phyloP scores from a whole-genome alignment of 2,329 filamentous ascomycete genomes.

The Alternaria ethzedia region DNA sequence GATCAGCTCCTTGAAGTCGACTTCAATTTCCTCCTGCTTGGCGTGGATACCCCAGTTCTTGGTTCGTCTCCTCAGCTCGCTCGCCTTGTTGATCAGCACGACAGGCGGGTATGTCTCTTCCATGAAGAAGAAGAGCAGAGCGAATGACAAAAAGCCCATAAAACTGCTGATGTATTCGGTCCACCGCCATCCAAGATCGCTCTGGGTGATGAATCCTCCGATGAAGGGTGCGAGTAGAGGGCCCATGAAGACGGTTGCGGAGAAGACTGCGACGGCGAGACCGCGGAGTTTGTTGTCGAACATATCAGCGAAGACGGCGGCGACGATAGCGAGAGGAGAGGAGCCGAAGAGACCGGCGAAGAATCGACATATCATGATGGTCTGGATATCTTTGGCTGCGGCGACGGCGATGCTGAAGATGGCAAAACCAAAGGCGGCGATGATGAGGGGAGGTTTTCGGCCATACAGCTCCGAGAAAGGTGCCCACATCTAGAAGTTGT shows the following conservation, averaged over 20 bases:
- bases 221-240: constrained; percentile 62
- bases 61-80: constrained; percentile 61
- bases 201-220: constrained; percentile 60
- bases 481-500: constrained; percentile 48
- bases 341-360: constrained; percentile 62
- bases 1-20: constrained; percentile 58
- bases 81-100: constrained; percentile 63
- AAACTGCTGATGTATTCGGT: constrained; percentile 61
- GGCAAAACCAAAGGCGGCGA: constrained; percentile 58
- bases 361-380: constrained; percentile 60
- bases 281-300: constrained; percentile 56
- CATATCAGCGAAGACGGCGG: constrained; percentile 64
- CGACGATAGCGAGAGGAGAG: constrained; percentile 59
- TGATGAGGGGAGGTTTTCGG: constrained; percentile 56
- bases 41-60: constrained; percentile 68
- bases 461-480: constrained; percentile 61
- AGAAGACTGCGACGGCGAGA: constrained; percentile 58
- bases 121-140: constrained; percentile 60
- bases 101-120: constrained; percentile 65
- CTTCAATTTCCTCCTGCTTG: constrained; percentile 62
- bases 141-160: constrained; percentile 61
- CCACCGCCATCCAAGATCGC: constrained; percentile 61
- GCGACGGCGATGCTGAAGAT: constrained; percentile 59
- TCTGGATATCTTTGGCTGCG: constrained; percentile 60
- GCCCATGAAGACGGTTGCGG: constrained; percentile 57